Conservation (phyloP, 192 early-diverging fungal genomes). For the Coemansia sp. region DNA sequence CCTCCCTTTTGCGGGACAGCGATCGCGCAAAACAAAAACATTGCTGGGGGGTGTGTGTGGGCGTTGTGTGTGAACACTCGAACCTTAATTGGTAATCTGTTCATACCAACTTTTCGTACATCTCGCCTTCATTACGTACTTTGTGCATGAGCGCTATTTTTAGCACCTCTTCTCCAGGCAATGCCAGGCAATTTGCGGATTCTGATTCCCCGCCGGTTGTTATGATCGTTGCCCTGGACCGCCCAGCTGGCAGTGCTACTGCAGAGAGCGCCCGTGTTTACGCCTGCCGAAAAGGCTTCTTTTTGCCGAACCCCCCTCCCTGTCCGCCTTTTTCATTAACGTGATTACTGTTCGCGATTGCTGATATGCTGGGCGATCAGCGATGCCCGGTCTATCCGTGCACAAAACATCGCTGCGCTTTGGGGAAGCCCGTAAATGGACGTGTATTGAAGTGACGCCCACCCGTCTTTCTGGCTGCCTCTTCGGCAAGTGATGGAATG, state of each 20-base stretch:
- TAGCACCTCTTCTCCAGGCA: background rate
- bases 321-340: slow-evolving; percentile 4
- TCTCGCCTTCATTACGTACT: slow-evolving; percentile 3
- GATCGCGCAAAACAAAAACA: slow-evolving; percentile 8
- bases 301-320: background rate
- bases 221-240: slow-evolving; percentile 10
- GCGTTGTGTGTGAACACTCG: background rate
- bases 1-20: background rate
- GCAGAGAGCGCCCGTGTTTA: background rate
- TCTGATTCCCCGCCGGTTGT: slow-evolving; percentile 3
- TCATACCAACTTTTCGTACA: background rate
- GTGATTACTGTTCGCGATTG: background rate
- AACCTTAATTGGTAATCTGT: slow-evolving; percentile 8
- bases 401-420: background rate
- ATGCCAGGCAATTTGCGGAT: background rate
- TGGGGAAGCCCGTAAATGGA: background rate
- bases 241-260: background rate
- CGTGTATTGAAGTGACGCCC: background rate
- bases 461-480: background rate
- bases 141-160: slow-evolving; percentile 12
- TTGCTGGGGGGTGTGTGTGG: background rate
- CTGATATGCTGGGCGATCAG: background rate
- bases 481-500: background rate
- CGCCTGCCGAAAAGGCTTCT: background rate
- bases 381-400: background rate